Percentiles rank a stretch among this genome's conserved stretches.
Conservation (phyloP, 192 early-diverging fungal species). For the Umbelopsis vinacea region DNA sequence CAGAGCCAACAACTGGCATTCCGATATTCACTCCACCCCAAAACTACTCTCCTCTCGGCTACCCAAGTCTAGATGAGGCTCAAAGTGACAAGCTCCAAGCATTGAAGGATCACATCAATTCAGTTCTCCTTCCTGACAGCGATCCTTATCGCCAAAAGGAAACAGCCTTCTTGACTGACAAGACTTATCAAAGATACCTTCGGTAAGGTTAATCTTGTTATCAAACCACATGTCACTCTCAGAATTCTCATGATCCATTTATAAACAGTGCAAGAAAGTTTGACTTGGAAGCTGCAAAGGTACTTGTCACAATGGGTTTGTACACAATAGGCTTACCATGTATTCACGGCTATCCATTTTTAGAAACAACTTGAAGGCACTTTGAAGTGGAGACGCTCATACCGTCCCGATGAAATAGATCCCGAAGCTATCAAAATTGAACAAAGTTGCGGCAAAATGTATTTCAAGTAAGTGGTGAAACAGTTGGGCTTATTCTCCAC, state of each 20-base stretch:
- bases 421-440: constrained; percentile 26
- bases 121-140: constrained; percentile 21
- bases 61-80: constrained; percentile 15
- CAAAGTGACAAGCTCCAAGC: constrained; percentile 26
- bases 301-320: background rate
- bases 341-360: background rate
- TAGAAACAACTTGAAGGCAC: constrained; percentile 28
- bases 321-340: background rate
- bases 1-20: constrained; percentile 22
- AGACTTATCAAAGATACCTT: constrained; percentile 34
- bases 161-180: constrained; percentile 29
- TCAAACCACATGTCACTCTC: no score
- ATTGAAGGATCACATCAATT: constrained; percentile 19
- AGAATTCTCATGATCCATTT: background rate
- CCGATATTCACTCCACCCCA: constrained; percentile 23
- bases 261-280: constrained; percentile 2
- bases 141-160: constrained; percentile 35
- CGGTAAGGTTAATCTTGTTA: constrained; percentile 21
- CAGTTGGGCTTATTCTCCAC: background rate
- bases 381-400: constrained; percentile 30
- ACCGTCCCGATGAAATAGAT: constrained; percentile 27
- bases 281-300: constrained; percentile 17
- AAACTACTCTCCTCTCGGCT: constrained; percentile 11
- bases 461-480: constrained; percentile 51
- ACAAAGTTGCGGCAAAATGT: constrained; percentile 77